Evolutionary conservation across 805 yeast genomes (phyloP).

Genomic region (Komagataella pastoris): DNA sequence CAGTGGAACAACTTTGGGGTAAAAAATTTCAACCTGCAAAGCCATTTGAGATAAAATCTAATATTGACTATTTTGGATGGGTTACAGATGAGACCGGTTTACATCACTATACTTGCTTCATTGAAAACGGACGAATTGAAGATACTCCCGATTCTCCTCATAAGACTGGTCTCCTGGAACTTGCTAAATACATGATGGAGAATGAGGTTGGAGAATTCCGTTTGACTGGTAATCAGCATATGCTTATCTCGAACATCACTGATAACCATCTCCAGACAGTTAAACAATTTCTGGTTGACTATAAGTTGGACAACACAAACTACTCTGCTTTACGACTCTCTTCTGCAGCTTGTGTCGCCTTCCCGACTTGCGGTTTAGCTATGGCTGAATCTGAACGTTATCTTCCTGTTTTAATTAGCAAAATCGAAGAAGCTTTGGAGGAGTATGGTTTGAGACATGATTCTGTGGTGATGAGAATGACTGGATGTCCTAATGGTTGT

Average conservation of each 20-base stretch:
- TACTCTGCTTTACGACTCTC: slow-evolving; percentile 79
- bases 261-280: slow-evolving; percentile 54
- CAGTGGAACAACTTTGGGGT: slow-evolving; percentile 79
- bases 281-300: slow-evolving; percentile 52
- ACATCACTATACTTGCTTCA: slow-evolving; percentile 86
- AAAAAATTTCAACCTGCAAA: slow-evolving; percentile 56
- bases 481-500: slow-evolving; percentile 98
- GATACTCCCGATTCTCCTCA: slow-evolving; percentile 85
- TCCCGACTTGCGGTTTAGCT: slow-evolving; percentile 97
- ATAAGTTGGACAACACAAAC: slow-evolving; percentile 72
- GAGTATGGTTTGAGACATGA: slow-evolving; percentile 91
- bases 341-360: slow-evolving; percentile 94
- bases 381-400: slow-evolving; percentile 97
- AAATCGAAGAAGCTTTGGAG: slow-evolving; percentile 78
- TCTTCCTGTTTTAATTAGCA: slow-evolving; percentile 69
- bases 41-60: slow-evolving; percentile 69
- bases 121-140: slow-evolving; percentile 94
- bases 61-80: slow-evolving; percentile 93
- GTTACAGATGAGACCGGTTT: slow-evolving; percentile 68
- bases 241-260: slow-evolving; percentile 58
- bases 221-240: slow-evolving; percentile 92
- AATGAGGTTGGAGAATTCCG: slow-evolving; percentile 74
- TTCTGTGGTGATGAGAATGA: slow-evolving; percentile 93
- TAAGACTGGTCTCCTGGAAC: slow-evolving; percentile 69
- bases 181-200: slow-evolving; percentile 57